Percentiles rank a stretch among this genome's conserved stretches.
Conservation (phyloP, 179 eudicot genomes). For the Actinidia chinensis region DNA sequence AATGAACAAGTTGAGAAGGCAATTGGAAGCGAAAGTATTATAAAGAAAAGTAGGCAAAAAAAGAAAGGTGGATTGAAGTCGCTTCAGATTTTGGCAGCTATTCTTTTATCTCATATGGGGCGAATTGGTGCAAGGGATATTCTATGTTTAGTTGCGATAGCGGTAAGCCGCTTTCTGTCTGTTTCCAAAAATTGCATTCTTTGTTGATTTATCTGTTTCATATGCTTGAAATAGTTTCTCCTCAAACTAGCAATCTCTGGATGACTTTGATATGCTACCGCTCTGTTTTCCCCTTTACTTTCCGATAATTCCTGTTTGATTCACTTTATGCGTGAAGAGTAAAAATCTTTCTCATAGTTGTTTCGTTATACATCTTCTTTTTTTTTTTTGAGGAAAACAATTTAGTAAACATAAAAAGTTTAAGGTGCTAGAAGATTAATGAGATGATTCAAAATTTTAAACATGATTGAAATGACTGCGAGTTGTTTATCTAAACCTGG, state of each 20-base stretch:
- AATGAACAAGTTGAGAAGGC: slow-evolving; percentile 38
- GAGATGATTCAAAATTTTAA: background rate
- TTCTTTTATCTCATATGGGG: slow-evolving; percentile 89
- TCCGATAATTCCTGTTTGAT: background rate
- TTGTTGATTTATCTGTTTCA: background rate
- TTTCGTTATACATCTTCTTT: background rate
- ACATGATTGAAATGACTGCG: background rate
- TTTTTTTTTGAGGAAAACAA: background rate
- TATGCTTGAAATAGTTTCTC: slow-evolving; percentile 12
- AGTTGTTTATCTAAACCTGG: too few relatives aligned
- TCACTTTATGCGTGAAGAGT: slow-evolving; percentile 3
- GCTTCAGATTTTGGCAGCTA: slow-evolving; percentile 82
- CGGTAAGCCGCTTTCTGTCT: slow-evolving; percentile 48
- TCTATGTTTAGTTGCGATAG: slow-evolving; percentile 68
- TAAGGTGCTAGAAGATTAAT: background rate
- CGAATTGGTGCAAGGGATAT: slow-evolving; percentile 75
- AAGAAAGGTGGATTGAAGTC: slow-evolving; percentile 77
- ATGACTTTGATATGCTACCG: background rate
- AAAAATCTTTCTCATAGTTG: background rate
- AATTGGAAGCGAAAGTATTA: slow-evolving; percentile 34
- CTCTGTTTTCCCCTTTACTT: background rate
- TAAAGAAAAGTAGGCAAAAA: slow-evolving; percentile 69
- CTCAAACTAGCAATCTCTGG: background rate
- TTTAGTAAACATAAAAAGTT: background rate
- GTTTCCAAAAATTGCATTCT: slow-evolving; percentile 10